Base-by-base conservation (phyloP, 73 alveolate genomes). In the Symbiodinium pilosum region DNA sequence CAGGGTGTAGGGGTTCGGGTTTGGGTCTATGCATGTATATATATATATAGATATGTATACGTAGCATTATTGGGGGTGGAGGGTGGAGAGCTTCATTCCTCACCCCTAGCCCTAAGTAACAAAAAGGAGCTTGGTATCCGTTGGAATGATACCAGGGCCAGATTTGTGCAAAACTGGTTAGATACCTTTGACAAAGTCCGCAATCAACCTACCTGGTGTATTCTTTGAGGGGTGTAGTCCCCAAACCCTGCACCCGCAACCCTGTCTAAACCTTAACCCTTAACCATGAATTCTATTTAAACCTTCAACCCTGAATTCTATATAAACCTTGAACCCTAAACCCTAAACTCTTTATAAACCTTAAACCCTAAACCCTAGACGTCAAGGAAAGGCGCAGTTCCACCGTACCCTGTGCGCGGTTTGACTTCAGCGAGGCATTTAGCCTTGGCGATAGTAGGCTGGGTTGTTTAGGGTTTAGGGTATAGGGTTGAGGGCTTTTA, bases 381-480 rank as follows among this genome's bases (percentile, higher is more conserved):
- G 5, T 12, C 8, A 2, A 8, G 18, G 38, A n/a, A 26, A 64
- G 77, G 77, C 38, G 38, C 71, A 91, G 97, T 40, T 91, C 97
- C 56, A 91, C 97, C 18, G 97, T 91, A 77, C 97, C 97, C 40
- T 93, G 98, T 4, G 83, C 21, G 36, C 56, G 83, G 84, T 93
- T 93, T 41, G 98, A 68, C 64, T 75, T 73, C 92, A 93, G 43
- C 38, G 98, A 75, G 71, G 92, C 98, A n/a, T 93, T 93, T 18
- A 93, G 98, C 92, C 42, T 84, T 92, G 26, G 95, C 75, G 20
- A 88, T 88, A 47, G 7, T 47, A 16, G 34, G 73, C 26, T 8
- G 5, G n/a, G 73, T 26, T 26, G 32, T 56, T 56, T 56, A 5
- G 73, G 73, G 59, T 14, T 47, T 47, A 6, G 14, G 59, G 59